Evolutionary conservation across 768 basidiomycete genomes (phyloP), one percentile per base, ranked within the genome.

Genomic region (Ramaria sp.): DNA sequence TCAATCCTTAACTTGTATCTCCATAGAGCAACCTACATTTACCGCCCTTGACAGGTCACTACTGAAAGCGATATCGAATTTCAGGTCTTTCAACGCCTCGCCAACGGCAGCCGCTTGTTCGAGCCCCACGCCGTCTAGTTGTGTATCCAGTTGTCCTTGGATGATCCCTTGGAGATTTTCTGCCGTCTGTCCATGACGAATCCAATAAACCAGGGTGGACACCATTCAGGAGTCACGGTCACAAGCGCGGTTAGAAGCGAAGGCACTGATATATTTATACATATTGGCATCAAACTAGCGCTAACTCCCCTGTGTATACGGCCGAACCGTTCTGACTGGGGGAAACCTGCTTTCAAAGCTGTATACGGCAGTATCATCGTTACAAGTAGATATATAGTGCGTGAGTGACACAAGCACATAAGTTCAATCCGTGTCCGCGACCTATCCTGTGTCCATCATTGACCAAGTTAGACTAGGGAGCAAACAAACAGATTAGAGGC

Each of bases 141-240:
- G 58, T 6, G 81, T 82, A 66, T 91, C 83, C 53, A 78, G 61
- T 8, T 91, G 88, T 38, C 88, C 88, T 70, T 91, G 88, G 43
- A 87, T 75, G 55, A 85, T 78, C 24, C 72, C 70, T 5, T 69
- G 66, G 50, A 71, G 67, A 66, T 89, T 89, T 62, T 76, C 81
- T 39, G 79, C 74, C 24, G 88, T 90, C 70, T 90, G 85, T 18
- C 85, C 88, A 60, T 90, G 88, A 41, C 88, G 79, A 48, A 88
- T 74, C 58, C 88, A 68, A 63, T 82, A 85, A 44, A 88, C 59
- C 51, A 71, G 71, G 24, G 74, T 73, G 25, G 69, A 61, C 52
- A 63, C 56, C 63, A 70, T 67, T 16, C 16, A 7, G 16, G 18
- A 2, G 18, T n/a, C 15, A 39, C 4, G 18, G 38, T 41, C 5